Evolutionary conservation across 1,139 yeast species (phyloP).

Genomic region (Hansenula sp.): DNA sequence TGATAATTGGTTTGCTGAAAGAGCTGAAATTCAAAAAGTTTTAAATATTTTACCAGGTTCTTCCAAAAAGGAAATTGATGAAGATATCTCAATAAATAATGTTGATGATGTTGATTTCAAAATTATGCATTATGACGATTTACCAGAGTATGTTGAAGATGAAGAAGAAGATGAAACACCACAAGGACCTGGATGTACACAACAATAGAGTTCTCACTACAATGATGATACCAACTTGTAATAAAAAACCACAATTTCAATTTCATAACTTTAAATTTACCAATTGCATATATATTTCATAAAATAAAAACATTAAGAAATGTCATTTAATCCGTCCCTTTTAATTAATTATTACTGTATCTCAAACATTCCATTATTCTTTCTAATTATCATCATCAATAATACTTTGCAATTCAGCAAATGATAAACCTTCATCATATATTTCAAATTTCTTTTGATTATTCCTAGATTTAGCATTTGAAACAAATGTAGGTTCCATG

Average conservation of each 20-base stretch:
- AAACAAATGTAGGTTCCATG: slow-evolving; percentile 21
- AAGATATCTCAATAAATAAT: slow-evolving; percentile 29
- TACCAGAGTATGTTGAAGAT: slow-evolving; percentile 36
- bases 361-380: neutral
- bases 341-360: neutral
- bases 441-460: slow-evolving; percentile 8
- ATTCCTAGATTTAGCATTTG: slow-evolving; percentile 12
- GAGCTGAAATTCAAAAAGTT: slow-evolving; percentile 51
- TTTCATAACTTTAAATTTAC: slow-evolving; percentile 5
- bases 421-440: slow-evolving; percentile 17
- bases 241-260: neutral
- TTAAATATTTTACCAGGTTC: slow-evolving; percentile 50
- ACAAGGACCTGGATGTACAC: slow-evolving; percentile 37
- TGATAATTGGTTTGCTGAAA: slow-evolving; percentile 75
- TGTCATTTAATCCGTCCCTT: neutral
- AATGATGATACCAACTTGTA: neutral
- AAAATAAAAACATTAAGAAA: neutral
- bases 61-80: slow-evolving; percentile 23
- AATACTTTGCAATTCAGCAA: slow-evolving; percentile 16
- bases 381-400: slow-evolving; percentile 14
- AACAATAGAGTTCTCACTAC: slow-evolving; percentile 27
- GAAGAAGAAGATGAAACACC: slow-evolving; percentile 19
- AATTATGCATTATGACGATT: slow-evolving; percentile 27
- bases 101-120: slow-evolving; percentile 34
- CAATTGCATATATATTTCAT: neutral